A percentile compares a stretch with the other conserved stretches of the same genome.
Conservation (phyloP, 2,329 filamentous ascomycete species). For the Cryphonectria japonica region DNA sequence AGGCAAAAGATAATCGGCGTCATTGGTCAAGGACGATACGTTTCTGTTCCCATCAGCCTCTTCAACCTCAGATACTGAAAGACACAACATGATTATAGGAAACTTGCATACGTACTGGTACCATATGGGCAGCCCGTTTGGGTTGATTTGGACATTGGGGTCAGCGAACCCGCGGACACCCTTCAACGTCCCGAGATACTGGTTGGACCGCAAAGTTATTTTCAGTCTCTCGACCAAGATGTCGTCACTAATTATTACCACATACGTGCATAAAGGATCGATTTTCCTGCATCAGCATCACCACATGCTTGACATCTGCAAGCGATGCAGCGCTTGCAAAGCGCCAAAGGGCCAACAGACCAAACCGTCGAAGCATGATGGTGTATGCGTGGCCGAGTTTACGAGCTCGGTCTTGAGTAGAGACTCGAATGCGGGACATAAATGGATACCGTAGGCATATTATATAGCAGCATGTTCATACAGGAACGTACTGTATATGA, state of each 20-base stretch:
- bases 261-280: conserved; percentile 40
- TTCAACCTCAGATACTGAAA: neutral
- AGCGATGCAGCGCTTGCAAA: neutral
- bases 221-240: neutral
- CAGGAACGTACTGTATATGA: too few relatives aligned
- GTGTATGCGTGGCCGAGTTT: neutral
- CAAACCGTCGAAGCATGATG: neutral
- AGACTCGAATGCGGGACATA: too few relatives aligned
- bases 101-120: conserved; percentile 47
- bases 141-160: conserved; percentile 54
- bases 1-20: conserved; percentile 50
- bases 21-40: conserved; percentile 43
- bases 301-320: conserved; percentile 53
- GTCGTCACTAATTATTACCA: neutral
- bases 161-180: conserved; percentile 59
- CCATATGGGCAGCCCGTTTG: conserved; percentile 49
- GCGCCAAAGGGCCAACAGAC: neutral
- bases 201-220: neutral
- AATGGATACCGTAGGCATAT: too few relatives aligned
- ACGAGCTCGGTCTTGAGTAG: neutral
- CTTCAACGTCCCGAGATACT: conserved; percentile 60
- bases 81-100: neutral
- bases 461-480: too few relatives aligned
- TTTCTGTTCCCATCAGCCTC: conserved; percentile 34
- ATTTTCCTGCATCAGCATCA: conserved; percentile 60